Base-by-base conservation (phyloP, 2,329 filamentous ascomycete species). In the Colletotrichum orbiculare region DNA sequence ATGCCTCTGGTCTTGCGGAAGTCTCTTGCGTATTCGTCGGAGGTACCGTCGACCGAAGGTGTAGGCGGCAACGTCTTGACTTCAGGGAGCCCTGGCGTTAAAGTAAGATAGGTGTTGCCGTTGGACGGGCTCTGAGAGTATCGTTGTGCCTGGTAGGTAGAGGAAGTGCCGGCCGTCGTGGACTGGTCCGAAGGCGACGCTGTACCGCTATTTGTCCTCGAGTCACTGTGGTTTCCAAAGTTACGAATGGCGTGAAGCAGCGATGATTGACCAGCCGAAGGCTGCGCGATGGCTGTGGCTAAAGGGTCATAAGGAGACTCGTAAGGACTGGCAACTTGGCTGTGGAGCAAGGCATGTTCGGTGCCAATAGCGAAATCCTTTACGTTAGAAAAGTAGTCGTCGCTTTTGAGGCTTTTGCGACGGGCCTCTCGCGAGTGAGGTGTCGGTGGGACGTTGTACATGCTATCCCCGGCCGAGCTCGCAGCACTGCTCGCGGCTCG, bases 321-420 rank as follows among this genome's bases (percentile, higher is more conserved):
- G 52, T 89, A 87, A 1, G 91, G 91, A 72, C 89, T 92, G 15
- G 87, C 91, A 41, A 87, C 89, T 53, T 92, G 85, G 73, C 91
- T 94, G 70, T 92, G 90, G 15, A 91, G 88, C 46, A 95, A 78
- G 17, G 92, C 91, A 74, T 95, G 92, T 57, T 77, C 56, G 85
- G 82, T 70, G 83, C 79, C 70, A 71, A 46, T 15, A n/a, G 66
- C 63, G 10, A 59, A 58, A 72, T 83, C 79, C 39, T 76, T 79
- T 25, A 79, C 70, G 53, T 76, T 79, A 33, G 80, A 74, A 66
- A 88, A 87, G 70, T 85, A 86, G 77, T 87, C 76, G 77, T 88
- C 78, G 71, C 83, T 69, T 72, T 86, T 75, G 70, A 89, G 69
- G 75, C 84, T 81, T 78, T 81, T 74, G 78, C 89, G 76, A 75